Evolutionary conservation across 768 basidiomycete species (phyloP).

Genomic region (Phanerochaete carnosa): DNA sequence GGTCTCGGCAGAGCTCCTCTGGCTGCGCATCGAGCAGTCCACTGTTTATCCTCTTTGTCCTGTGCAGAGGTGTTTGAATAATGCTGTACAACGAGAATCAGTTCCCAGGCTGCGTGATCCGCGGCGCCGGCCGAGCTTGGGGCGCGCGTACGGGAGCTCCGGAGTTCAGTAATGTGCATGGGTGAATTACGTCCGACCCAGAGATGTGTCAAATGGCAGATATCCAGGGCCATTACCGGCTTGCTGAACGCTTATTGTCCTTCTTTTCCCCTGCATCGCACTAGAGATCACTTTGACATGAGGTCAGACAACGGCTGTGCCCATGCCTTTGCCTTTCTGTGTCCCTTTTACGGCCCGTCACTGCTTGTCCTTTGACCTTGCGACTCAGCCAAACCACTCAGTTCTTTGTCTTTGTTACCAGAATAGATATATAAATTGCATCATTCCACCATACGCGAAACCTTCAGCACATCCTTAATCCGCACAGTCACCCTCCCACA

Average conservation of each 20-base stretch:
- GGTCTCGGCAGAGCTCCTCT: background rate
- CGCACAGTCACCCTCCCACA: background rate
- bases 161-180: too few species aligned
- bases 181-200: too few species aligned
- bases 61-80: too few species aligned
- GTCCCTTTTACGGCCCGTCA: background rate
- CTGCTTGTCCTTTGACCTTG: background rate
- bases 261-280: too few species aligned
- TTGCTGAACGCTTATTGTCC: too few species aligned
- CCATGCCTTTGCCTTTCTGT: background rate
- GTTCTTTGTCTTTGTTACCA: background rate
- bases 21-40: background rate
- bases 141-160: too few species aligned
- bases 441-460: background rate
- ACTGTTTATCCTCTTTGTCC: background rate
- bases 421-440: background rate
- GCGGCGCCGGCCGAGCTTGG: too few species aligned
- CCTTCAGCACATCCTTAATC: background rate
- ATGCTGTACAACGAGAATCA: too few species aligned
- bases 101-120: too few species aligned
- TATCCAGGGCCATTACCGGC: too few species aligned
- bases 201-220: too few species aligned
- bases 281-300: background rate
- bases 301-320: background rate
- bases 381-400: background rate